A percentile compares a stretch with the other conserved stretches of the same genome.
Evolutionary conservation across 2,329 filamentous ascomycete genomes (phyloP).

Genomic region (Shiraia sp.): DNA sequence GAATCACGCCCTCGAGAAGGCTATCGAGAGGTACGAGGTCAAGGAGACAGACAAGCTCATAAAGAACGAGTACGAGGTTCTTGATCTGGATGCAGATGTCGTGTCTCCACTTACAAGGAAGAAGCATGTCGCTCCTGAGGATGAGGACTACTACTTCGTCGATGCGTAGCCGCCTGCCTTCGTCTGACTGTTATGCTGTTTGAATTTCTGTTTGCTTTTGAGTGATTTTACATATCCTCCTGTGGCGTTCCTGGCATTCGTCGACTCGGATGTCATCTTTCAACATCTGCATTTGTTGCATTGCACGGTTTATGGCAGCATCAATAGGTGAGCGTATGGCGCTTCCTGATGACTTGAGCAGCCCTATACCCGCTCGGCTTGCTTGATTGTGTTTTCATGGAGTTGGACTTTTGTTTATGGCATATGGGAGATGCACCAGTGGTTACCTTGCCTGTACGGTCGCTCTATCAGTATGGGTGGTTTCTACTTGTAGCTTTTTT

Average conservation of each 20-base stretch:
- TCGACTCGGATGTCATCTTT: slow-evolving; percentile 21
- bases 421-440: slow-evolving; percentile 3
- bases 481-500: slow-evolving; percentile 13
- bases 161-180: slow-evolving; percentile 25
- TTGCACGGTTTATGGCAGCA: slow-evolving; percentile 42
- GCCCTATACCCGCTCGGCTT: slow-evolving; percentile 40
- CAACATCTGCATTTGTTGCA: slow-evolving; percentile 26
- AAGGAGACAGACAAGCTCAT: slow-evolving; percentile 64
- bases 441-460: slow-evolving; percentile 10
- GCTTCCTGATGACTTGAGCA: slow-evolving; percentile 50
- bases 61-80: slow-evolving; percentile 63
- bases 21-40: slow-evolving; percentile 63
- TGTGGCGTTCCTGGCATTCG: slow-evolving; percentile 26
- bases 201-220: slow-evolving; percentile 15
- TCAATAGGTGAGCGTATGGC: slow-evolving; percentile 48
- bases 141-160: slow-evolving; percentile 49
- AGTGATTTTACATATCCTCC: slow-evolving; percentile 26
- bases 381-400: slow-evolving; percentile 20
- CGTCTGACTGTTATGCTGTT: slow-evolving; percentile 3
- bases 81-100: slow-evolving; percentile 47
- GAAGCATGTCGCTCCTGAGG: slow-evolving; percentile 40
- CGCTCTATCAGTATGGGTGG: slow-evolving; percentile 18
- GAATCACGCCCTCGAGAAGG: slow-evolving; percentile 59
- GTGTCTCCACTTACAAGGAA: slow-evolving; percentile 38
- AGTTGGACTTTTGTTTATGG: slow-evolving; percentile 6